These are phyloP conservation scores for Clarireedia sp. DNA, from an alignment of 2,329 filamentous ascomycete genomes.

Conservation along the genomic window DNA sequence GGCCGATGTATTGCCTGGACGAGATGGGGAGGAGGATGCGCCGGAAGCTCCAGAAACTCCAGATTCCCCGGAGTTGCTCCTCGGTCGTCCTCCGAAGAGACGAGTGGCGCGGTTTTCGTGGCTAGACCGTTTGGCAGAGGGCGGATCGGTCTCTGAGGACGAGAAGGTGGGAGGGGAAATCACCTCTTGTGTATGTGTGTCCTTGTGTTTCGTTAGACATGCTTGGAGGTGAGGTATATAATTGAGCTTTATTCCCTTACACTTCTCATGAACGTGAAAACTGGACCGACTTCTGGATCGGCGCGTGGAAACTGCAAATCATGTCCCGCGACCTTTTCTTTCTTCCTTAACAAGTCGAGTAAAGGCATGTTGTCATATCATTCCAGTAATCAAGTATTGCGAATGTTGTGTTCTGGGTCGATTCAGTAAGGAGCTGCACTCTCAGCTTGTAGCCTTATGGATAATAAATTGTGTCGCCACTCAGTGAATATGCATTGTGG, in stretches of 20 bases:
- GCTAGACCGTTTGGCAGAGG: slow-evolving; percentile 6
- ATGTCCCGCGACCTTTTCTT: slow-evolving; percentile 42
- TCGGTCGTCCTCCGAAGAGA: slow-evolving; percentile 31
- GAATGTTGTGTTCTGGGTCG: slow-evolving; percentile 1
- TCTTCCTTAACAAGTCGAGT: slow-evolving; percentile 55
- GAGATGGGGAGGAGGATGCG: slow-evolving; percentile 14
- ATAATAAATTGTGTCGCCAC: neutral
- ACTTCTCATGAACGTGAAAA: slow-evolving; percentile 79
- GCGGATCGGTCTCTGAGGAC: slow-evolving; percentile 30
- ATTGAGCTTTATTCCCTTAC: slow-evolving; percentile 1
- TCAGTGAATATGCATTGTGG: slow-evolving; percentile 18
- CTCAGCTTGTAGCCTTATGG: slow-evolving; percentile 11
- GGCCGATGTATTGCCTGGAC: slow-evolving; percentile 4
- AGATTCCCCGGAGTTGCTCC: slow-evolving; percentile 38
- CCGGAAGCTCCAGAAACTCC: slow-evolving; percentile 29
- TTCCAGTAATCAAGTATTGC: neutral
- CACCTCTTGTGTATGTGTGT: slow-evolving; percentile 71
- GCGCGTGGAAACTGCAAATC: slow-evolving; percentile 24
- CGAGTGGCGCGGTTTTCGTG: slow-evolving; percentile 27
- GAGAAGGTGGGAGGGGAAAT: slow-evolving; percentile 58
- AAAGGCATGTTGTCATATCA: slow-evolving; percentile 43
- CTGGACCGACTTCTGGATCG: slow-evolving; percentile 14
- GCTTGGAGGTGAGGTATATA: neutral
- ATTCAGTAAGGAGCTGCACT: neutral
- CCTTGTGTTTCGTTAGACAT: slow-evolving; percentile 30